Percentiles rank a stretch among this genome's conserved stretches.
Evolutionary conservation across 192 early-diverging fungal species (phyloP).

Genomic region (Backusella mclennaniae): DNA sequence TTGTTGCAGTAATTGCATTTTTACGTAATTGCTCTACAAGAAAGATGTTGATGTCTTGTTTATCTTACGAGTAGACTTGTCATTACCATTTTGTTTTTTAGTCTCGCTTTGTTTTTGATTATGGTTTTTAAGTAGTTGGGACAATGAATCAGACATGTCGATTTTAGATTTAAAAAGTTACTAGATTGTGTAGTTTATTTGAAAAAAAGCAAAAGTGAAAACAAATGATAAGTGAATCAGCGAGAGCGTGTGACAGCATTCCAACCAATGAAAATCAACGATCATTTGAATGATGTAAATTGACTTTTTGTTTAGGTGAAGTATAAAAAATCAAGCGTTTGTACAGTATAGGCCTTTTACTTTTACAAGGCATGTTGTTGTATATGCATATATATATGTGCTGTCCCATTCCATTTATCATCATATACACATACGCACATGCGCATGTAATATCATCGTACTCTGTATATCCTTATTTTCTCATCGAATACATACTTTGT

Average conservation of each 20-base stretch:
- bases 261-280: neutral
- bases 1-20: slow-evolving; percentile 50
- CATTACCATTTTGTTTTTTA: slow-evolving; percentile 53
- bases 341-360: neutral
- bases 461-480: too few relatives aligned
- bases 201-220: neutral
- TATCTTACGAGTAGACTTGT: neutral
- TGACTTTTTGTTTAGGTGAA: too few relatives aligned
- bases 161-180: neutral
- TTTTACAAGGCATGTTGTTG: neutral
- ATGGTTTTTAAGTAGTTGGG: slow-evolving; percentile 56
- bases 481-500: too few relatives aligned
- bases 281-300: neutral
- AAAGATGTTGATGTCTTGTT: neutral
- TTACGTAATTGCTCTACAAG: slow-evolving; percentile 55
- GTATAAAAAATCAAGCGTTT: too few relatives aligned
- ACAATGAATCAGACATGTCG: slow-evolving; percentile 33
- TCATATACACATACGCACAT: too few relatives aligned
- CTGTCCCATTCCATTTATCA: neutral
- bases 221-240: neutral
- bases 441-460: too few relatives aligned
- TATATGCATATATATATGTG: neutral
- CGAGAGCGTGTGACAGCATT: neutral
- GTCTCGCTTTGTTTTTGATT: slow-evolving; percentile 53
- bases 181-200: neutral